Percentiles rank a stretch among this genome's conserved stretches.
Conservation (phyloP, 345 rosid species). For the Erysimum cheiranthoides region DNA sequence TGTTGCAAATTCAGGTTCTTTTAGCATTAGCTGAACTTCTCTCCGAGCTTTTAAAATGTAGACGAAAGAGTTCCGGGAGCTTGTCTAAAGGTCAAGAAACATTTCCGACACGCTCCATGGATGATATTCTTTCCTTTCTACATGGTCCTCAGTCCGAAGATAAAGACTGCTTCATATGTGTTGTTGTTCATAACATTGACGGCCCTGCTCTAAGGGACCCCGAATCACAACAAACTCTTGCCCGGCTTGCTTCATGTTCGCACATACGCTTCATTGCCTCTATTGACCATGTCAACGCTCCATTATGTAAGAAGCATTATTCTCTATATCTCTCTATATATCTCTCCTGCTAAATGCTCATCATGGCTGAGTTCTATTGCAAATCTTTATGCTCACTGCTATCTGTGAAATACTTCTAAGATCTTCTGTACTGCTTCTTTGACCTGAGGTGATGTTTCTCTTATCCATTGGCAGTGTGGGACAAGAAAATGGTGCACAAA, state of each 20-base stretch:
- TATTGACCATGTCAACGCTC: conserved; percentile 86
- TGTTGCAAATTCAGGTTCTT: conserved; percentile 57
- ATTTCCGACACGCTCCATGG: conserved; percentile 65
- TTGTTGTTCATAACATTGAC: conserved; percentile 84
- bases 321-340: conserved; percentile 6
- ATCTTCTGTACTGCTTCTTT: neutral
- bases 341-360: neutral
- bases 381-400: neutral
- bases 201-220: conserved; percentile 85
- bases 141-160: conserved; percentile 55
- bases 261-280: conserved; percentile 80
- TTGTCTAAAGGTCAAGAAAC: conserved; percentile 61
- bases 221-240: conserved; percentile 80
- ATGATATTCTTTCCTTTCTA: conserved; percentile 72
- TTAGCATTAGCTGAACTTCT: conserved; percentile 70
- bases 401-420: neutral
- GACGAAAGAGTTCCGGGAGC: conserved; percentile 45
- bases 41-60: conserved; percentile 64
- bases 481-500: conserved; percentile 95
- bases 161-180: conserved; percentile 62
- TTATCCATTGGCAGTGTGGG: conserved; percentile 71
- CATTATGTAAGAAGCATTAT: conserved; percentile 74
- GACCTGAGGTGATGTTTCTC: conserved; percentile 7
- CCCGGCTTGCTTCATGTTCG: conserved; percentile 79
- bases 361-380: neutral